phyloP scores from a whole-genome alignment of 1,284 basidiomycete species.

The Apiotrichum akiyoshidainum region DNA sequence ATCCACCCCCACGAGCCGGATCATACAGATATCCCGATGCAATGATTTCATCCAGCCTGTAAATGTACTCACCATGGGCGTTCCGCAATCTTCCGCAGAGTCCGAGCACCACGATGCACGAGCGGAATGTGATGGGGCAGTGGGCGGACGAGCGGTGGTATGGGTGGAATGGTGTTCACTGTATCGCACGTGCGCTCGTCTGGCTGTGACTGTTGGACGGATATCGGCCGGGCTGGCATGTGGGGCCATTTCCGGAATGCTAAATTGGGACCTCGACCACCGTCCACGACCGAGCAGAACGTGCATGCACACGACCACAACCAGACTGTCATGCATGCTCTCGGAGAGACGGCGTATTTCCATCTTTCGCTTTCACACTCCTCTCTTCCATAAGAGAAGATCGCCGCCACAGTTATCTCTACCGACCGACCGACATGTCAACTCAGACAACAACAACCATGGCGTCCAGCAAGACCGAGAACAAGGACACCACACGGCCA shows the following conservation, averaged over 20 bases:
- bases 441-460: not conserved
- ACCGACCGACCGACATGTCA: not conserved
- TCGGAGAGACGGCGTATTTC: too few species aligned
- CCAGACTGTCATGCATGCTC: too few species aligned
- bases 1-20: not conserved
- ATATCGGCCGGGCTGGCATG: too few species aligned
- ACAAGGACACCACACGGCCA: not conserved
- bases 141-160: not conserved
- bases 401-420: not conserved
- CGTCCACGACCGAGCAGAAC: too few species aligned
- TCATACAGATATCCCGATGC: constrained; percentile 1
- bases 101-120: not conserved
- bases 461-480: not conserved
- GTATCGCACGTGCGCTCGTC: not conserved
- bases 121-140: not conserved
- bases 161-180: too few species aligned
- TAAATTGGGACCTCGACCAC: not conserved
- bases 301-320: not conserved
- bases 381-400: too few species aligned
- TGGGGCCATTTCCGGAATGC: not conserved
- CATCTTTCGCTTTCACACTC: too few species aligned
- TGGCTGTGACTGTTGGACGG: not conserved
- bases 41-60: not conserved
- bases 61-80: too few species aligned
- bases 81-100: too few species aligned